These are phyloP conservation scores for Hibiscus tridactylites DNA, from an alignment of 345 rosid species.

Conservation along the genomic window DNA sequence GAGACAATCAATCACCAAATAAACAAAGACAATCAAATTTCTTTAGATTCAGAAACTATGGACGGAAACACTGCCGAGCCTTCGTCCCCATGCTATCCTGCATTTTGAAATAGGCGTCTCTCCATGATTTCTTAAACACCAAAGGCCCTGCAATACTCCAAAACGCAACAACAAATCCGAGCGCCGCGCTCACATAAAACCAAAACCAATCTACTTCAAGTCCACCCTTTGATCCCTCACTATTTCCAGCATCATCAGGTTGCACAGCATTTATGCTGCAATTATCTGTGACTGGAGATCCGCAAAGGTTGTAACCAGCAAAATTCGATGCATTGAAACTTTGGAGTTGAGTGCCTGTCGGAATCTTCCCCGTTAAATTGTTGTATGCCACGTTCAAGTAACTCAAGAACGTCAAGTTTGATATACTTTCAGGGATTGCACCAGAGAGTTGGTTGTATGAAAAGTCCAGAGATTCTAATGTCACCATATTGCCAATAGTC, in stretches of 20 bases:
- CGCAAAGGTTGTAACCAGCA: conserved; percentile 19
- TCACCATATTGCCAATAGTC: conserved; percentile 13
- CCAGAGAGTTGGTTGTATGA: conserved; percentile 12
- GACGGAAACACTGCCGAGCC: neutral
- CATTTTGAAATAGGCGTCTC: neutral
- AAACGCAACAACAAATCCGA: neutral
- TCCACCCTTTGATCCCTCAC: neutral
- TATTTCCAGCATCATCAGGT: neutral
- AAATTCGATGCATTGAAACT: conserved; percentile 15
- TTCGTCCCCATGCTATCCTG: neutral
- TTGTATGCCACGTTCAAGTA: conserved; percentile 21
- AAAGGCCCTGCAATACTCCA: conserved; percentile 1
- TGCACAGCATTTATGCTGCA: conserved; percentile 2
- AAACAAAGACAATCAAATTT: neutral
- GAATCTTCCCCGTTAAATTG: conserved; percentile 15
- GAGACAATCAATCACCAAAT: too few relatives aligned
- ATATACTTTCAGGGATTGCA: conserved; percentile 16
- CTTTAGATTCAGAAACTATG: neutral
- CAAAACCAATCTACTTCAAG: conserved; percentile 3
- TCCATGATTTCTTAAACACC: neutral
- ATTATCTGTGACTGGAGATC: conserved; percentile 13
- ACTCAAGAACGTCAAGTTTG: conserved; percentile 12
- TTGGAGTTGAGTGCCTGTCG: conserved; percentile 13
- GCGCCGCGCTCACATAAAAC: neutral
- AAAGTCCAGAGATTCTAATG: conserved; percentile 16